Evolutionary conservation across 163 green algal genomes (phyloP).

Genomic region (Coccomyxa subellipsoidea): DNA sequence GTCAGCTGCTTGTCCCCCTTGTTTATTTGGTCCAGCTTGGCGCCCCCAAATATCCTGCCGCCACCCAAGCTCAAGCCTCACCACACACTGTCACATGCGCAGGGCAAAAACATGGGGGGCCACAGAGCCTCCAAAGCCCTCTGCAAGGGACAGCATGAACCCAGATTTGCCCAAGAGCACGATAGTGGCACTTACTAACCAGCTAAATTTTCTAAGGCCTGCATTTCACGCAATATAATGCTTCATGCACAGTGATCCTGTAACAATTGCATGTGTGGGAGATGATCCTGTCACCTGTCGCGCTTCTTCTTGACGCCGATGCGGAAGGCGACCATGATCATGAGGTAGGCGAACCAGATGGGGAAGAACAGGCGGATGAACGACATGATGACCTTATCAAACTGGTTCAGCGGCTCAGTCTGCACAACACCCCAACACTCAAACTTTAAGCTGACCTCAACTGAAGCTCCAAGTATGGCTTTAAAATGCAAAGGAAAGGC

Average conservation of each 20-base stretch:
- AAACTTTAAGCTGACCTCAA: background rate
- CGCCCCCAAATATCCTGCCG: conserved; percentile 39
- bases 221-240: no score
- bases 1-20: conserved; percentile 51
- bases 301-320: conserved; percentile 15
- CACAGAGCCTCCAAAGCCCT: no score
- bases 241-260: no score
- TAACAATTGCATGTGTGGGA: no score
- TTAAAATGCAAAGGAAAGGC: no score
- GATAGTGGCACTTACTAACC: no score
- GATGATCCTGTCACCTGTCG: background rate
- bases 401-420: background rate
- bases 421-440: background rate
- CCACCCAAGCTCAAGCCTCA: no score
- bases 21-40: conserved; percentile 42
- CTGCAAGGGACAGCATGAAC: no score
- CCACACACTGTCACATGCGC: no score
- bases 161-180: no score
- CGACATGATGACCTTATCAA: background rate
- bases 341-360: conserved; percentile 2
- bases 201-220: no score
- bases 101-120: no score
- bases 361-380: conserved; percentile 10
- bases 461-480: background rate
- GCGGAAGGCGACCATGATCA: background rate